phyloP scores from a whole-genome alignment of 768 basidiomycete genomes.

The Termitomyces sp. region DNA sequence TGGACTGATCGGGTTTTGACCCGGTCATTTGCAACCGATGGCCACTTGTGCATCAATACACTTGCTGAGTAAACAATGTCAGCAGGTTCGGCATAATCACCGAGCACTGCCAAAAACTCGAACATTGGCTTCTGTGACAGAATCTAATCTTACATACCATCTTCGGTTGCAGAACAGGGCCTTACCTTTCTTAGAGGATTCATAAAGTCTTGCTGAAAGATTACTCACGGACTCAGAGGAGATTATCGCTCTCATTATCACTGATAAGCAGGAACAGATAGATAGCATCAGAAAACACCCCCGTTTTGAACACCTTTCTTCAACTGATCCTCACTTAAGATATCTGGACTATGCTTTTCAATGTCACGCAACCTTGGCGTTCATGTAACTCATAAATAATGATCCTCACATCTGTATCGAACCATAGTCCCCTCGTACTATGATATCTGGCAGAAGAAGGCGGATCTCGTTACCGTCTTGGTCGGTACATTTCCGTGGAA shows the following conservation, averaged over 20 bases:
- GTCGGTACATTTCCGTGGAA: conserved; percentile 6
- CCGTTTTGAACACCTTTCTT: not conserved
- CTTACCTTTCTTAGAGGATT: not conserved
- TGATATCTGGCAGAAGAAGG: not conserved
- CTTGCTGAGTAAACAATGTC: no score
- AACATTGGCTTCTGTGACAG: no score
- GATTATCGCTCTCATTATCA: not conserved
- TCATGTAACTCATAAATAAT: not conserved
- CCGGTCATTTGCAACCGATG: no score
- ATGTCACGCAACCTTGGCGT: not conserved
- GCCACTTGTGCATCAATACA: no score
- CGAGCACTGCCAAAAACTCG: no score
- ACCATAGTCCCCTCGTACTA: not conserved
- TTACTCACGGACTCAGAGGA: not conserved
- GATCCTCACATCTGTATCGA: not conserved
- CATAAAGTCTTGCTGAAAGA: not conserved
- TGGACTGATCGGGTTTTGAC: no score
- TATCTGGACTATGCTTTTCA: not conserved
- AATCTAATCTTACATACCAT: no score
- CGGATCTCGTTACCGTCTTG: not conserved
- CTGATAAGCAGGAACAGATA: not conserved
- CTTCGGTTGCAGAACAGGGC: no score
- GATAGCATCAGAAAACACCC: not conserved
- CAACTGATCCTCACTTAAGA: conserved; percentile 1
- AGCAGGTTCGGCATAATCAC: no score